These are phyloP conservation scores for Cryptosporidium canis DNA, from an alignment of 169 alveolate species.

Conservation along the genomic window DNA sequence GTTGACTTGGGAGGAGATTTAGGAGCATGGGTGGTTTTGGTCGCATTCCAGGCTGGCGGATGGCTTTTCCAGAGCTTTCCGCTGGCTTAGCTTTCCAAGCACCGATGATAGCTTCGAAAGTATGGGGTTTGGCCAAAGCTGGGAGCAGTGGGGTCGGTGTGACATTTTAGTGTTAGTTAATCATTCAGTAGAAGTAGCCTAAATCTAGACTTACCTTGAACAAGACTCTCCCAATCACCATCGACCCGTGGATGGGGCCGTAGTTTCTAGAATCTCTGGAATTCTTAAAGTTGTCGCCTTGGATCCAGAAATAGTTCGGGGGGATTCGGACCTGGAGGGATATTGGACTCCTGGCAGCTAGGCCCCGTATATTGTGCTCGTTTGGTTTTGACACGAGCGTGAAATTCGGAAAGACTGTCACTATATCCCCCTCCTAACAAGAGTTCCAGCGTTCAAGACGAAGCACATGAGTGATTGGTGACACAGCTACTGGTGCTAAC, in stretches of 20 bases:
- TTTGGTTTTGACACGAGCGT: slow-evolving; percentile 30
- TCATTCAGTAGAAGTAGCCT: neutral
- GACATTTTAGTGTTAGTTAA: neutral
- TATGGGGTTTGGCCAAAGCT: slow-evolving; percentile 53
- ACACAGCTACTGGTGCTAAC: neutral
- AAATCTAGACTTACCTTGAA: slow-evolving; percentile 1
- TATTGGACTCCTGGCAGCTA: neutral
- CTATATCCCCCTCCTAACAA: slow-evolving; percentile 45
- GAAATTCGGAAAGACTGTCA: slow-evolving; percentile 24
- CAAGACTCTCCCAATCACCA: slow-evolving; percentile 42
- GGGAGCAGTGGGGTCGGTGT: neutral
- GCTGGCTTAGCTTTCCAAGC: neutral
- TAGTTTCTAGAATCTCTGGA: slow-evolving; percentile 70
- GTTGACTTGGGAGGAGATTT: slow-evolving; percentile 56
- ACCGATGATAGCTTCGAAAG: neutral
- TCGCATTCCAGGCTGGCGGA: neutral
- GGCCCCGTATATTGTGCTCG: neutral
- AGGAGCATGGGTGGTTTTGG: neutral
- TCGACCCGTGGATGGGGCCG: slow-evolving; percentile 49
- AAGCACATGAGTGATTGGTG: neutral
- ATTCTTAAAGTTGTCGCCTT: slow-evolving; percentile 36
- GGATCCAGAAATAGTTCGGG: slow-evolving; percentile 35
- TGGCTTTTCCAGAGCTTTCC: neutral
- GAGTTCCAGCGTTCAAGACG: neutral
- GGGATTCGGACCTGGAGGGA: neutral